phyloP scores from a whole-genome alignment of 345 rosid species.

The Eucalyptus grandis region DNA sequence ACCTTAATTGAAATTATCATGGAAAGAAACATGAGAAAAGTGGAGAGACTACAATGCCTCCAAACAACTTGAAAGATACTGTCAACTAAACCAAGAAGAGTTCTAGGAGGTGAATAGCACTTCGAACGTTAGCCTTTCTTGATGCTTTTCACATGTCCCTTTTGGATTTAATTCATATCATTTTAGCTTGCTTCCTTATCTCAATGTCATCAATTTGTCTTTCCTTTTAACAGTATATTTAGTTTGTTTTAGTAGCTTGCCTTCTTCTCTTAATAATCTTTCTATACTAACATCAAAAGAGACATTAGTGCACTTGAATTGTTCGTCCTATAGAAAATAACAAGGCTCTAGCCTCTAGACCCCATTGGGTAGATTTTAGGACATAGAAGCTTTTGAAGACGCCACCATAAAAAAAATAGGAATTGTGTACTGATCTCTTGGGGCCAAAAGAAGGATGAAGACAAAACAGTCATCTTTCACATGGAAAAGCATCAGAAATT shows the following conservation, averaged over 20 bases:
- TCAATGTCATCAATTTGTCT: not conserved
- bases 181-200: not conserved
- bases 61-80: not conserved
- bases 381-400: not conserved
- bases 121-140: not conserved
- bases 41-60: not conserved
- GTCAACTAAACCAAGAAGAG: not conserved
- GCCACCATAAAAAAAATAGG: not conserved
- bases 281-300: not conserved
- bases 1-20: not conserved
- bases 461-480: not conserved
- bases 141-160: not conserved
- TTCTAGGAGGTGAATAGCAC: not conserved
- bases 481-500: not conserved
- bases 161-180: not conserved
- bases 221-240: not conserved
- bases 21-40: not conserved
- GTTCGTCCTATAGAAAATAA: not conserved
- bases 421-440: not conserved
- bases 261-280: not conserved
- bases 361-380: not conserved
- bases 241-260: not conserved
- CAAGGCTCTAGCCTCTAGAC: not conserved
- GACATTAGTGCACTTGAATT: not conserved
- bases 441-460: not conserved